phyloP scores from a whole-genome alignment of 352 stramenopile genomes.

The Phytophthora megakarya region DNA sequence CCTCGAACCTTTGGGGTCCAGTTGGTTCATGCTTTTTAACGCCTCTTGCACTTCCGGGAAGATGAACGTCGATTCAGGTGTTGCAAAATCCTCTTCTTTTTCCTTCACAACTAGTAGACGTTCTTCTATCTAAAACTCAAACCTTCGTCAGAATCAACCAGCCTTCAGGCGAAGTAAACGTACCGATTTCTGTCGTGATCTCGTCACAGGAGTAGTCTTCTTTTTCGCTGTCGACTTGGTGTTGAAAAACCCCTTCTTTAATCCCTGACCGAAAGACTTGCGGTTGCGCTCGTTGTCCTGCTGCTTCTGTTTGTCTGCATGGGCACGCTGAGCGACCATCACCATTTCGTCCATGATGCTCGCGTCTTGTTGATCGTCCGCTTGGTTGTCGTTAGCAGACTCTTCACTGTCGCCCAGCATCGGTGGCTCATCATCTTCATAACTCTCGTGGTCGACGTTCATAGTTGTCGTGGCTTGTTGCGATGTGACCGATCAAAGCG shows the following conservation, averaged over 20 bases:
- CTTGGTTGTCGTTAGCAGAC: conserved; percentile 41
- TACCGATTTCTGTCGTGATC: conserved; percentile 17
- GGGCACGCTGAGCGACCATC: conserved; percentile 51
- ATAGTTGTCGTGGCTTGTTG: conserved; percentile 21
- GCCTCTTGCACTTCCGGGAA: conserved; percentile 81
- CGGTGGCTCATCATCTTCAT: conserved; percentile 56
- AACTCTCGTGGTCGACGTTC: conserved; percentile 14
- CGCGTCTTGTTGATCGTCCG: conserved; percentile 22
- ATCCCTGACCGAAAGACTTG: conserved; percentile 59
- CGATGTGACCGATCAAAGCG: conserved; percentile 23
- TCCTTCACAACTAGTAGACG: conserved; percentile 42
- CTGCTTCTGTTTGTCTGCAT: conserved; percentile 49
- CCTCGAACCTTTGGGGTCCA: conserved; percentile 62
- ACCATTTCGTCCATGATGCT: conserved; percentile 86
- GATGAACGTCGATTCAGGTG: conserved; percentile 42
- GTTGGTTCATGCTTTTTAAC: conserved; percentile 59
- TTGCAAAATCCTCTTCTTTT: conserved; percentile 23
- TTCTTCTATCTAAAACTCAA: conserved; percentile 56
- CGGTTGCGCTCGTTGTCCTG: conserved; percentile 51
- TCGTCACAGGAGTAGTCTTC: conserved; percentile 5
- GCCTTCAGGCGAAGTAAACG: background rate
- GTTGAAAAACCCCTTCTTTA: conserved; percentile 81
- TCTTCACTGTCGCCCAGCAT: conserved; percentile 35
- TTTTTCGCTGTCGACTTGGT: conserved; percentile 19
- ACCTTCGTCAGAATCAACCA: no score